Base-by-base conservation (phyloP, 352 stramenopile genomes). In the Globisporangium spiculum region DNA sequence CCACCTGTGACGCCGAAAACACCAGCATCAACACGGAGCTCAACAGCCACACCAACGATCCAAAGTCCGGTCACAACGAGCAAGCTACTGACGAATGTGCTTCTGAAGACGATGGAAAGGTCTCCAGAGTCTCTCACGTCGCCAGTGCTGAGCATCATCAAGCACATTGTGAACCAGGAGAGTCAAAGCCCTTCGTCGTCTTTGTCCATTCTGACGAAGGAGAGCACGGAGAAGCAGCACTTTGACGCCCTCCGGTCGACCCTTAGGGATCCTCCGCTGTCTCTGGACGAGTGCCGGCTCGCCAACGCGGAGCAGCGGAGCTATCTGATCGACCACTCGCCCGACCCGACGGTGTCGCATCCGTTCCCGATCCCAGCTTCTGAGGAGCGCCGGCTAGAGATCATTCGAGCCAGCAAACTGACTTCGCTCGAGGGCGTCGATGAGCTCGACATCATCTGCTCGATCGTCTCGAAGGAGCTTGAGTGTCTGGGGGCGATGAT, bases 91-190 rank as follows among this genome's bases (percentile, higher is more conserved):
- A 68, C 64, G 20, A 10, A 62, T 20, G 36, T 77, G 8, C 68
- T 80, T 12, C 69, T 67, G 14, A 53, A 73, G 8, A 69, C 65
- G 14, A 38, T 75, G 2, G 24, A 67, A 22, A 71, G 46, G 1
- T 52, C 60, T 9, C 68, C 68, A 5, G 38, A 14, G 1, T 18
- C 58, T 26, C 26, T 62, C n/a, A 70, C 65, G 16, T 65, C 59
- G 5, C 65, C 65, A 3, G 70, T 79, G 16, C 67, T 79, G 57
- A 75, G 32, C n/a, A 60, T 81, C 56, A 74, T 82, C 66, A 75
- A 78, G 62, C 32, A 60, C 8, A 36, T 82, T 48, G 61, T 82
- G 20, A 36, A 36, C 20, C 41, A 64, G 0, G 38, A 62, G 9
- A 63, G 41, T 24, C 12, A 14, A 8, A 58, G 18, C 5, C 26